Evolutionary conservation across 345 rosid species (phyloP).

Genomic region (Atalantia buxifolia): DNA sequence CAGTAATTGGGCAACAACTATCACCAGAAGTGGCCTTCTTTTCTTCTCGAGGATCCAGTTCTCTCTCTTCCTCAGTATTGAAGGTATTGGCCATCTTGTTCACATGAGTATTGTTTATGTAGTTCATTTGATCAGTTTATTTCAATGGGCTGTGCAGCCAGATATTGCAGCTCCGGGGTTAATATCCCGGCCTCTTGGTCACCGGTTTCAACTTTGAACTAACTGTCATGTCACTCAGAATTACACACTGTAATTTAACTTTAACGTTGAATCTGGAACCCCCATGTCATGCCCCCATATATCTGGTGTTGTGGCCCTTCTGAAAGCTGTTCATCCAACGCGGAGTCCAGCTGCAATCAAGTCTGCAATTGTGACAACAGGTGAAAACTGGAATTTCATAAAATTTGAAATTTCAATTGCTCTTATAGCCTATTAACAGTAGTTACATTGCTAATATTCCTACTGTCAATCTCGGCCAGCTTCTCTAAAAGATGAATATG

Average conservation of each 20-base stretch:
- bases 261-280: constrained; percentile 49
- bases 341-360: constrained; percentile 59
- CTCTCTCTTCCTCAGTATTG: too few relatives aligned
- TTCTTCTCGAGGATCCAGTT: too few relatives aligned
- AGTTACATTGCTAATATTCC: background rate
- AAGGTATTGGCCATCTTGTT: too few relatives aligned
- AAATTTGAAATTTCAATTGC: background rate
- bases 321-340: constrained; percentile 41
- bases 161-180: too few relatives aligned
- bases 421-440: background rate
- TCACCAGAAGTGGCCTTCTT: too few relatives aligned
- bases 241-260: constrained; percentile 16
- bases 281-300: constrained; percentile 63
- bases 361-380: constrained; percentile 54
- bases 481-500: constrained; percentile 39
- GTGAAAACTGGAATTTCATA: constrained; percentile 9
- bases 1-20: too few relatives aligned
- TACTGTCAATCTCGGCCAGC: constrained; percentile 27
- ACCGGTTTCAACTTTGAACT: too few relatives aligned
- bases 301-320: constrained; percentile 50
- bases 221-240: background rate
- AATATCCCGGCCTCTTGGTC: too few relatives aligned
- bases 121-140: too few relatives aligned
- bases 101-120: too few relatives aligned
- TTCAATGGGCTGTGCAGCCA: too few relatives aligned